Evolutionary conservation across 2,329 filamentous ascomycete genomes (phyloP).

Genomic region (Cadophora luteo-olivacea): DNA sequence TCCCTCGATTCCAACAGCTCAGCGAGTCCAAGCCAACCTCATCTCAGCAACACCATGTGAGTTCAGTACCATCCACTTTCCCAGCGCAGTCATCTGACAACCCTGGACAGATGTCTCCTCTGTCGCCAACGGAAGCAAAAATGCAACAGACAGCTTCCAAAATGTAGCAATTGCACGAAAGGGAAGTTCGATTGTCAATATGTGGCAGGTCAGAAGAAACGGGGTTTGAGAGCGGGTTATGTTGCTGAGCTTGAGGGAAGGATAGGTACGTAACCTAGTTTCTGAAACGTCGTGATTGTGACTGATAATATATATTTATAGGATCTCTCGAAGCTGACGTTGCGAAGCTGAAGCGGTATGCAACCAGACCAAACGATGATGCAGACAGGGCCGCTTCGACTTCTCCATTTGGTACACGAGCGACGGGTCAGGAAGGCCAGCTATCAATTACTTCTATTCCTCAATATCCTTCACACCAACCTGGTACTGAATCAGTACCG

Average conservation of each 20-base stretch:
- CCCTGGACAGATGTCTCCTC: not conserved
- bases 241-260: conserved; percentile 47
- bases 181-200: conserved; percentile 29
- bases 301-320: no score
- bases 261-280: conserved; percentile 37
- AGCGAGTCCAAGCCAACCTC: not conserved
- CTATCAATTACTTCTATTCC: not conserved
- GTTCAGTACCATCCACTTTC: not conserved
- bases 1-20: not conserved
- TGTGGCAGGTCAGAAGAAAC: conserved; percentile 38
- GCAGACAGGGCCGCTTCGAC: not conserved
- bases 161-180: conserved; percentile 41
- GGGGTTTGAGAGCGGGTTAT: conserved; percentile 47
- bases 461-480: not conserved
- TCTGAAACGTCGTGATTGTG: no score
- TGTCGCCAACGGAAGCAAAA: conserved; percentile 41
- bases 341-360: not conserved
- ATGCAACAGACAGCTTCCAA: conserved; percentile 40
- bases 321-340: not conserved
- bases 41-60: not conserved
- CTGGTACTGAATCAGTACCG: no score
- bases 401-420: not conserved
- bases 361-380: not conserved
- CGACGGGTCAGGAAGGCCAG: not conserved
- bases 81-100: not conserved